Conservation (phyloP, 148 eudicot genomes). For the Linanthus parryae region DNA sequence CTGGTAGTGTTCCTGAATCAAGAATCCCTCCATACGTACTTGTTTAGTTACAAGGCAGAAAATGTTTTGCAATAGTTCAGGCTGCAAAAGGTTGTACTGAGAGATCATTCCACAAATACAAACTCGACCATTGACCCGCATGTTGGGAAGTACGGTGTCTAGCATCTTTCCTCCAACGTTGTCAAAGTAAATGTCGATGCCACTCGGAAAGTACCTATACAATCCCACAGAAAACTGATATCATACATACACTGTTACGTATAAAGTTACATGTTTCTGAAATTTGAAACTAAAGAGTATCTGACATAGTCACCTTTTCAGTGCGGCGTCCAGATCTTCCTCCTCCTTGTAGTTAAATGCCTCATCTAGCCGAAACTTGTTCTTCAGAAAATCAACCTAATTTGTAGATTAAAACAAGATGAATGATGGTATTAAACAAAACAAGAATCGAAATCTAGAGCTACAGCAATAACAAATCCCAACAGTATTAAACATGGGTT, state of each 20-base stretch:
- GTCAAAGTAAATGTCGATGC: slow-evolving; percentile 10
- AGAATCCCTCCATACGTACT: slow-evolving; percentile 2
- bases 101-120: slow-evolving; percentile 8
- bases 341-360: slow-evolving; percentile 35
- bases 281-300: too few species aligned
- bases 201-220: slow-evolving; percentile 7
- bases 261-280: too few species aligned
- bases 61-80: slow-evolving; percentile 5
- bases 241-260: too few species aligned
- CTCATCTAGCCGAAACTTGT: slow-evolving; percentile 30
- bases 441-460: too few species aligned
- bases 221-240: too few species aligned
- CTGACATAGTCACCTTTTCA: slow-evolving; percentile 28
- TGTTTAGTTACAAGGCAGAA: not conserved
- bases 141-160: slow-evolving; percentile 7
- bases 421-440: too few species aligned
- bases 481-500: too few species aligned
- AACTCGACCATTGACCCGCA: slow-evolving; percentile 3
- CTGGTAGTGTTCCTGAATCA: slow-evolving; percentile 3
- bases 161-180: slow-evolving; percentile 10
- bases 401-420: too few species aligned
- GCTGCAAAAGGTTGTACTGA: slow-evolving; percentile 1
- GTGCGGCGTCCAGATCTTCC: slow-evolving; percentile 18
- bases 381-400: slow-evolving; percentile 22
- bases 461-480: too few species aligned